Evolutionary conservation across 805 yeast genomes (phyloP).

Genomic region (Zygosaccharomyces gambellarensis): DNA sequence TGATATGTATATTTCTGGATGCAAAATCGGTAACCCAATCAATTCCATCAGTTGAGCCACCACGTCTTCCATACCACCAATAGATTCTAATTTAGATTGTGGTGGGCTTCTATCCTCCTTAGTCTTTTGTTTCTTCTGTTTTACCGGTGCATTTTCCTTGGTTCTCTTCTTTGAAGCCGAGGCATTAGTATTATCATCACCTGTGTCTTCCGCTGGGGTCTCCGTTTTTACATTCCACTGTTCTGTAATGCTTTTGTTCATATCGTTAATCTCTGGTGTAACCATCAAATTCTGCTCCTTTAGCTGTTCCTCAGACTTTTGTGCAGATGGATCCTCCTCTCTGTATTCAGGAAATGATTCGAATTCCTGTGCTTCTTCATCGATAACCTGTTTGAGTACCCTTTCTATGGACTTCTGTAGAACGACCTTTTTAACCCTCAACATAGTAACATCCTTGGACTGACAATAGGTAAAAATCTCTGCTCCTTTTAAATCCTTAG

Average conservation of each 20-base stretch:
- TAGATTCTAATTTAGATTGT: constrained; percentile 55
- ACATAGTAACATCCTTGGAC: constrained; percentile 58
- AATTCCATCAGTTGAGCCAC: constrained; percentile 83
- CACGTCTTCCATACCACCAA: constrained; percentile 89
- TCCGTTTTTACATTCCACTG: constrained; percentile 51
- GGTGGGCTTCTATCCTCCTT: constrained; percentile 66
- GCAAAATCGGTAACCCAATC: constrained; percentile 85
- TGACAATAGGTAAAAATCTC: constrained; percentile 60
- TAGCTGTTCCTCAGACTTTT: constrained; percentile 29
- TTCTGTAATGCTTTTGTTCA: constrained; percentile 72
- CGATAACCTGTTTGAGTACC: constrained; percentile 49
- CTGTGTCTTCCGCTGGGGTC: constrained; percentile 13
- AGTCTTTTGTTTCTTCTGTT: constrained; percentile 40
- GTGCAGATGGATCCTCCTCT: constrained; percentile 26
- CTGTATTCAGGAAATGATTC: constrained; percentile 20
- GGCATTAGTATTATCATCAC: constrained; percentile 21
- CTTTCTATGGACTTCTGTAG: constrained; percentile 62
- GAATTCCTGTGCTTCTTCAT: constrained; percentile 59
- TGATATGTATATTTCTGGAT: constrained; percentile 82
- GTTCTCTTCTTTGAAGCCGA: constrained; percentile 43
- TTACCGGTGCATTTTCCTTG: constrained; percentile 38
- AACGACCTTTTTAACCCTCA: constrained; percentile 60
- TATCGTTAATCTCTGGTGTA: constrained; percentile 56
- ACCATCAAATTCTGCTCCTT: constrained; percentile 50
- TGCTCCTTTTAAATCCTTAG: constrained; percentile 48